Evolutionary conservation across 331 rosid genomes (phyloP), one percentile per base, ranked within the genome.

Genomic region (Malus hybrid): DNA sequence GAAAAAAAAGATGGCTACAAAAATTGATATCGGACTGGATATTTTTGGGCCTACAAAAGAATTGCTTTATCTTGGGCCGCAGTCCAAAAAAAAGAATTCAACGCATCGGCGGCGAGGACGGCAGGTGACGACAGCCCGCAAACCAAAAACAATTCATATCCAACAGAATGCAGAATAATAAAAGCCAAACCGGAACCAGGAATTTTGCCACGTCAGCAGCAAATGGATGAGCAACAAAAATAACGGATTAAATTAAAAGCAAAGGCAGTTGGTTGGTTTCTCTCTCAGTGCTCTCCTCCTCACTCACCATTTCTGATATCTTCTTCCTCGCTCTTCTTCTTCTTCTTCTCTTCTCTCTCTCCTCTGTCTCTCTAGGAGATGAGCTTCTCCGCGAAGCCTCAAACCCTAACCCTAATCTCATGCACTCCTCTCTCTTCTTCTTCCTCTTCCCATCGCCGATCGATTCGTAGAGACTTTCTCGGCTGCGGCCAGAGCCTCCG

Each of bases 191-290:
- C 50, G 62, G 55, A 70, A 74, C 61, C 80, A 76, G 75, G 77
- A 76, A 80, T 4, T 31, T 61, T 56, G 89, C 86, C 96, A 86
- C 96, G 85, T 89, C 75, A 83, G 89, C 86, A 69, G 4, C 63
- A 4, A 22, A 16, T 76, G 89, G 90, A 89, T 87, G 72, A 87
- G 91, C 81, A 75, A 46, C 18, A 14, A 46, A 52, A 63, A 15
- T 56, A 76, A 67, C 74, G 18, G 70, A 71, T 72, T 8, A 79
- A 57, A 76, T 29, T 12, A 27, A 27, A 7, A 27, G 56, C 56
- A 18, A 48, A 33, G 76, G 55, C 46, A n/a, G 44, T 65, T 69
- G n/a, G 59, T 64, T 55, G 64, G 42, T 3, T 63, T 56, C 81
- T 69, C 85, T 63, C 77, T 61, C 31, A 56, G n/a, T 70, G 78